Conservation (phyloP, 2,329 filamentous ascomycete genomes). For the Pezicula rhizophila region DNA sequence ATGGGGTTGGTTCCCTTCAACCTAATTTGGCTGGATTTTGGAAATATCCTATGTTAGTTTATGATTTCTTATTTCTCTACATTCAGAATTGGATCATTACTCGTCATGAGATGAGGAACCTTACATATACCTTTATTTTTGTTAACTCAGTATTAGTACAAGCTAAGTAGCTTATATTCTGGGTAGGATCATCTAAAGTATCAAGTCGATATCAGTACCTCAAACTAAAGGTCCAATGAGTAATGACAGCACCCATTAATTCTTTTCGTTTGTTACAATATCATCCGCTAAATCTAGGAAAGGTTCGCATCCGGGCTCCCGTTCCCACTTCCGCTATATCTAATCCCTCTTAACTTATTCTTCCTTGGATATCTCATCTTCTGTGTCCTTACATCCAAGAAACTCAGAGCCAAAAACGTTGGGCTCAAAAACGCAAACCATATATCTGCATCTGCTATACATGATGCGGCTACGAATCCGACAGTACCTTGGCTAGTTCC, state of each 20-base stretch:
- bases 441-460: neutral
- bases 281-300: neutral
- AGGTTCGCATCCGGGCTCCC: neutral
- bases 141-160: no score
- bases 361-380: neutral
- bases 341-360: neutral
- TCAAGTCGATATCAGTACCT: no score
- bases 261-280: no score
- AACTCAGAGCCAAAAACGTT: neutral
- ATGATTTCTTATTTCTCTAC: neutral
- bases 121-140: no score
- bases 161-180: no score
- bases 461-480: neutral
- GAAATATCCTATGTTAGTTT: neutral
- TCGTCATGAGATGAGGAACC: no score
- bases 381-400: neutral
- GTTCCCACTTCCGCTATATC: neutral
- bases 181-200: no score
- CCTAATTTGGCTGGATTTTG: neutral
- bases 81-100: neutral
- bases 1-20: conserved; percentile 25
- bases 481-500: neutral
- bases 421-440: neutral
- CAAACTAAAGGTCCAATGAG: no score
- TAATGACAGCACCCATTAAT: no score